These are phyloP conservation scores for Aspergillus transmontanensis DNA, from an alignment of 2,329 filamentous ascomycete species.

Conservation along the genomic window DNA sequence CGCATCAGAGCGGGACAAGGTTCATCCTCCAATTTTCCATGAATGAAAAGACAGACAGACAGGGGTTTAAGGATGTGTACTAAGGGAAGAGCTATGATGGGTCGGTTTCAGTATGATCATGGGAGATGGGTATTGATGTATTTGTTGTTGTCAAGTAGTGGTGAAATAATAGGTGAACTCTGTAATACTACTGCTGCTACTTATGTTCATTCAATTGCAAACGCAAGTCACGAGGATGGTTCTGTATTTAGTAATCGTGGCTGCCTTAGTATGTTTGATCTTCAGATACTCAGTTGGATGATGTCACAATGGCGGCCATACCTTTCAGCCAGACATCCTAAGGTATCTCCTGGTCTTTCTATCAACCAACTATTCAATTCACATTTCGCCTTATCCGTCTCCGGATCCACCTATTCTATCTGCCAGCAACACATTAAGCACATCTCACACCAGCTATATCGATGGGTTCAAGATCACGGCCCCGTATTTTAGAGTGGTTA, in stretches of 20 bases:
- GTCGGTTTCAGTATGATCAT: background rate
- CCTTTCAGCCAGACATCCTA: no score
- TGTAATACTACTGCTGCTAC: background rate
- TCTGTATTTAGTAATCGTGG: background rate
- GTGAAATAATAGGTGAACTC: background rate
- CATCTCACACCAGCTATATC: background rate
- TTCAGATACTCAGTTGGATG: background rate
- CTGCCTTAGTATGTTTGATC: background rate
- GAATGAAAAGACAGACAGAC: no score
- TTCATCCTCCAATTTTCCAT: background rate
- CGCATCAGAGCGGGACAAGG: background rate
- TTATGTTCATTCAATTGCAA: background rate
- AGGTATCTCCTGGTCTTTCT: background rate
- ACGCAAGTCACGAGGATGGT: background rate
- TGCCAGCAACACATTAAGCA: background rate
- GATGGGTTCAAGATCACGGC: background rate
- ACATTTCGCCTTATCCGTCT: background rate
- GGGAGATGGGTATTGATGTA: background rate
- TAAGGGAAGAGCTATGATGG: background rate
- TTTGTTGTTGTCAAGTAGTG: background rate
- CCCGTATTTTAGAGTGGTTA: background rate
- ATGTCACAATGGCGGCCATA: background rate
- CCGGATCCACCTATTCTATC: background rate
- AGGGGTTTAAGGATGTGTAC: background rate
- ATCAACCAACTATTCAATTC: background rate